Evolutionary conservation across 139 green algal species (phyloP), one percentile per base, ranked within the genome.

Genomic region (Coelastrella sp.): DNA sequence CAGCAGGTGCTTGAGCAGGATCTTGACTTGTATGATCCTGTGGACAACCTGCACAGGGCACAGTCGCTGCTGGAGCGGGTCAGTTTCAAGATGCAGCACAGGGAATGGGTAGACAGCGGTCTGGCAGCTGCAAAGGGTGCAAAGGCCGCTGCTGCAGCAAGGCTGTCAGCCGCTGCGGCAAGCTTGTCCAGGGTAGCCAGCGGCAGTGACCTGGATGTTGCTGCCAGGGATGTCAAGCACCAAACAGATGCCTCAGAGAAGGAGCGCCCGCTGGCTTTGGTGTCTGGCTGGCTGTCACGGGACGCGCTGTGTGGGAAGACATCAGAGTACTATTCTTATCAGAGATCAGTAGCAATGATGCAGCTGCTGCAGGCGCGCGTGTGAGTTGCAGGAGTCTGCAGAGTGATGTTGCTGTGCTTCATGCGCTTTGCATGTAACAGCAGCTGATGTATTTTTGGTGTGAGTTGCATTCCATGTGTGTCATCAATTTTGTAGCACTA

Each of bases 21-120:
- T 11, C 80, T 94, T 65, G 92, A 94, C 56, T 87, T 92, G 27
- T 94, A 92, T 65, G 92, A 94, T 49, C 86, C 60, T 15, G 49
- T 72, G n/a, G 78, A 87, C 49, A 82, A 82, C 15, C 78, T 66
- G 66, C 10, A 58, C 59, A 59, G 61, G 35, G 35, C 78, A 63
- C 49, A 24, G 25, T 57, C 73, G 11, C 56, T 91, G 22, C 88
- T 90, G 89, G 92, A 94, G 89, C 81, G 89, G 4, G 57, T 92
- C 20, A 90, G 81, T 65, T 94, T 91, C 75, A 80, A 70, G 20
- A 87, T 90, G 89, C 88, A 91, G 84, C 84, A 92, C 27, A 76
- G 66, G 8, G 88, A 87, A 78, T 90, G 85, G 88, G 91, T 85
- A 1, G 56, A 63, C 24, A 63, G 60, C 8, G 84, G 90, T 0